A percentile compares a stretch with the other conserved stretches of the same genome.
Conservation (phyloP, 2,329 filamentous ascomycete genomes). For the Ciborinia camelliae region DNA sequence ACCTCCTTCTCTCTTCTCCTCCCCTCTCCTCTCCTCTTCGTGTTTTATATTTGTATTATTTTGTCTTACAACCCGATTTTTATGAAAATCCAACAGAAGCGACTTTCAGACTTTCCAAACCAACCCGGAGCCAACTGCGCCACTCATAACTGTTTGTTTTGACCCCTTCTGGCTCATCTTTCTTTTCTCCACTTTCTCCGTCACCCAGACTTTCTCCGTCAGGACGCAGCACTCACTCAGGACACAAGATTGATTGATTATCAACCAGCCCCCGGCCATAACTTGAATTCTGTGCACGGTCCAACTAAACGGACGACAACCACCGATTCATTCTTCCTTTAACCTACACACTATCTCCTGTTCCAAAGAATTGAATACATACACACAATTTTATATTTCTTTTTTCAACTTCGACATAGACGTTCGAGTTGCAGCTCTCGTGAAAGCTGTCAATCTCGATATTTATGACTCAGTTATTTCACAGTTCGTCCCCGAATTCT, state of each 20-base stretch:
- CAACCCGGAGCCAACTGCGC: too few species aligned
- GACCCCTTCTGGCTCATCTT: too few species aligned
- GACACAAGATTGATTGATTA: background rate
- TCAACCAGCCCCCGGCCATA: background rate
- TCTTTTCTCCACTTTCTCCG: background rate
- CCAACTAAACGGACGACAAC: slow-evolving; percentile 1
- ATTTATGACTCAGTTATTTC: slow-evolving; percentile 36
- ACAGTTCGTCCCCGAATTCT: slow-evolving; percentile 30
- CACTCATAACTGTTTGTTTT: too few species aligned
- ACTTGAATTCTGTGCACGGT: background rate
- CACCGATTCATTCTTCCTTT: slow-evolving; percentile 6
- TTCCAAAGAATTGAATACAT: background rate
- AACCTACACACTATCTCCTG: slow-evolving; percentile 8
- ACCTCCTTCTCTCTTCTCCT: background rate
- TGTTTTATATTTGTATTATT: background rate
- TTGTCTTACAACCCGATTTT: too few species aligned
- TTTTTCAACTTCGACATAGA: background rate
- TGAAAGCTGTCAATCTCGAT: slow-evolving; percentile 28
- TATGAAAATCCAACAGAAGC: too few species aligned
- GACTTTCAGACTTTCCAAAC: too few species aligned
- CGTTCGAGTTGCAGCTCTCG: slow-evolving; percentile 32
- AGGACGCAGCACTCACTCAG: background rate
- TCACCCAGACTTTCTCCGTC: background rate
- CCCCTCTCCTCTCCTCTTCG: too few species aligned
- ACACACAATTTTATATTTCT: background rate